Conservation (phyloP, 306 rosid genomes). For the Sechiopsis laciniata region DNA sequence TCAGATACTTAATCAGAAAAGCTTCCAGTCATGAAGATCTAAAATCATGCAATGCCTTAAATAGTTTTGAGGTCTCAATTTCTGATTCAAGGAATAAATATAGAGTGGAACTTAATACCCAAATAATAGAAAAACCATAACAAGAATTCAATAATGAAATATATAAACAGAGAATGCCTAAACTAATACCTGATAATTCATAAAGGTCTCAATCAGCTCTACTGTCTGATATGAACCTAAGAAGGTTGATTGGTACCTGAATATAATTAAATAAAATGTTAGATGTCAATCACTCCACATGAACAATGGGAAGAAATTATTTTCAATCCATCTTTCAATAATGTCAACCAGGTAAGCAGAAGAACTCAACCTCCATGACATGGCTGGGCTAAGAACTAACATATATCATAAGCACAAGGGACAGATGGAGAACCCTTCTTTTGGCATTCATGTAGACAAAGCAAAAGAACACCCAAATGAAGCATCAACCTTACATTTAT, state of each 20-base stretch:
- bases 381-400: neutral
- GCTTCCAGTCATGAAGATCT: no score
- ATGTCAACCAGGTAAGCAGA: neutral
- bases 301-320: neutral
- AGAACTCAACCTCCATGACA: neutral
- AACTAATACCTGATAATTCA: conserved; percentile 83
- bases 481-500: neutral
- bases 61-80: neutral
- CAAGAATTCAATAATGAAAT: neutral
- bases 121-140: neutral
- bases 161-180: neutral
- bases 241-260: conserved; percentile 92
- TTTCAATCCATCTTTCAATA: neutral
- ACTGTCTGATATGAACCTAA: conserved; percentile 88
- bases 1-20: no score
- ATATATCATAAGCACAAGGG: neutral
- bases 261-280: conserved; percentile 22
- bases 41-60: no score
- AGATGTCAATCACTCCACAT: neutral
- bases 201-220: conserved; percentile 88
- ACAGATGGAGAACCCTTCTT: neutral
- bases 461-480: neutral
- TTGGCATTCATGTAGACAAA: neutral
- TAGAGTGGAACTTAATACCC: neutral
- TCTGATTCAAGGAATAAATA: neutral